Conservation (phyloP, 805 yeast species). For the Saccharomycopsis sp. region DNA sequence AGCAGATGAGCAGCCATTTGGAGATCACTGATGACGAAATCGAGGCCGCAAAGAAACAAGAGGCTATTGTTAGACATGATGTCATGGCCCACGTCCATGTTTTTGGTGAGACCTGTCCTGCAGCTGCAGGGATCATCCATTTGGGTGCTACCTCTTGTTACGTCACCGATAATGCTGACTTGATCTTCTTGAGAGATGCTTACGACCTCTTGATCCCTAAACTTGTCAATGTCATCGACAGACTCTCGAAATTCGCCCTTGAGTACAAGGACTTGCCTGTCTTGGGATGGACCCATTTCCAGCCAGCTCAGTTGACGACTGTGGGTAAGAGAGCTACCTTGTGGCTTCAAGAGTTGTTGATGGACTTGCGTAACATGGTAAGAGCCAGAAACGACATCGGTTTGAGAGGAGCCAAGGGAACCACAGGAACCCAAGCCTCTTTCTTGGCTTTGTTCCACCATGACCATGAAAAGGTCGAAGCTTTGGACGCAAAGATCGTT, state of each 20-base stretch:
- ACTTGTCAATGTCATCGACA: conserved; percentile 90
- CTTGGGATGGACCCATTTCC: conserved; percentile 99
- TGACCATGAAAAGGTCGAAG: conserved; percentile 93
- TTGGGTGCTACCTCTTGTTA: conserved; percentile 97
- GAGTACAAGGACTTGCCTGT: conserved; percentile 94
- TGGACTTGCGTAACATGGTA: conserved; percentile 94
- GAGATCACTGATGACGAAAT: conserved; percentile 90
- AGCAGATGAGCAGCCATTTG: conserved; percentile 72
- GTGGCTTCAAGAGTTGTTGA: conserved; percentile 95
- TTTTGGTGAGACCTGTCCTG: conserved; percentile 87
- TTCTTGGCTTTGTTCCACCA: conserved; percentile 94
- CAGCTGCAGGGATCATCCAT: conserved; percentile 96
- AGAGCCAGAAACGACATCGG: conserved; percentile 97
- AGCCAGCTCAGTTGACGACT: conserved; percentile 98
- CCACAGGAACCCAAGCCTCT: conserved; percentile 98
- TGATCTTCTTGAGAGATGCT: conserved; percentile 93
- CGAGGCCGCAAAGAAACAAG: conserved; percentile 81
- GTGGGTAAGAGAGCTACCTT: conserved; percentile 97
- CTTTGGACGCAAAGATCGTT: conserved; percentile 83
- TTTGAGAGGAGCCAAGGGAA: conserved; percentile 96
- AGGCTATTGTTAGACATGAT: conserved; percentile 97
- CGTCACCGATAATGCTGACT: conserved; percentile 97
- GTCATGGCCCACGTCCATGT: conserved; percentile 99
- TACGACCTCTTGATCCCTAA: conserved; percentile 90
- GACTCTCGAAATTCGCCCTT: conserved; percentile 81